Evolutionary conservation across 148 eudicot species (phyloP).

Genomic region (Linanthus parryae): DNA sequence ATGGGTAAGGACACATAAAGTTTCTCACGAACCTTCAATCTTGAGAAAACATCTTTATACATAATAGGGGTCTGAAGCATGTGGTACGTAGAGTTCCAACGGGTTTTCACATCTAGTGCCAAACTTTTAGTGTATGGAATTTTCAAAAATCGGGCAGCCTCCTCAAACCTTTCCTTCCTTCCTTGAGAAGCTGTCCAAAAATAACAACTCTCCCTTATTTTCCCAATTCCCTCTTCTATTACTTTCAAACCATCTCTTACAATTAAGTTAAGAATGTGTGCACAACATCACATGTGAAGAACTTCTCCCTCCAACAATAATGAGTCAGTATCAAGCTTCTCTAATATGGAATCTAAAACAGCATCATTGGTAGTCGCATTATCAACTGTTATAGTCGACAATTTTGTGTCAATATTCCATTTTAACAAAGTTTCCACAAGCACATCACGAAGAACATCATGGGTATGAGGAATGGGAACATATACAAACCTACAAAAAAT

Average conservation of each 20-base stretch:
- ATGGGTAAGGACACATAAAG: background rate
- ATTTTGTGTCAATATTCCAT: conserved; percentile 5
- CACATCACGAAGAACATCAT: conserved; percentile 1
- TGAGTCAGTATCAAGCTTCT: background rate
- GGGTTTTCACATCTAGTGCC: background rate
- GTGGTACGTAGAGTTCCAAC: background rate
- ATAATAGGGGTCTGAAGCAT: background rate
- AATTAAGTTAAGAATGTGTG: conserved; percentile 21
- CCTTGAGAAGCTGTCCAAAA: conserved; percentile 4
- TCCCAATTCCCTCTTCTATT: conserved; percentile 12
- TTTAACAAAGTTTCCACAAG: conserved; percentile 6
- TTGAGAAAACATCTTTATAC: conserved; percentile 9
- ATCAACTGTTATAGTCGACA: conserved; percentile 1
- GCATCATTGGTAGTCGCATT: conserved; percentile 7
- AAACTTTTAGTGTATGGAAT: background rate
- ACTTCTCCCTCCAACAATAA: conserved; percentile 5
- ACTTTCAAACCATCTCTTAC: conserved; percentile 25
- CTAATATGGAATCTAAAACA: background rate
- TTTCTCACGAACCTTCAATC: background rate
- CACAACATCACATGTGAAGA: conserved; percentile 14
- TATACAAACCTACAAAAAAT: conserved; percentile 23
- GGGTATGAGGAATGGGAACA: conserved; percentile 18
- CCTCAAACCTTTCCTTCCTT: background rate
- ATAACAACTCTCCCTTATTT: conserved; percentile 15
- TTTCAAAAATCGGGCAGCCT: background rate